A percentile compares a stretch with the other conserved stretches of the same genome.
Evolutionary conservation across 768 basidiomycete species (phyloP).

Genomic region (Rhodotorula taiwanensis): DNA sequence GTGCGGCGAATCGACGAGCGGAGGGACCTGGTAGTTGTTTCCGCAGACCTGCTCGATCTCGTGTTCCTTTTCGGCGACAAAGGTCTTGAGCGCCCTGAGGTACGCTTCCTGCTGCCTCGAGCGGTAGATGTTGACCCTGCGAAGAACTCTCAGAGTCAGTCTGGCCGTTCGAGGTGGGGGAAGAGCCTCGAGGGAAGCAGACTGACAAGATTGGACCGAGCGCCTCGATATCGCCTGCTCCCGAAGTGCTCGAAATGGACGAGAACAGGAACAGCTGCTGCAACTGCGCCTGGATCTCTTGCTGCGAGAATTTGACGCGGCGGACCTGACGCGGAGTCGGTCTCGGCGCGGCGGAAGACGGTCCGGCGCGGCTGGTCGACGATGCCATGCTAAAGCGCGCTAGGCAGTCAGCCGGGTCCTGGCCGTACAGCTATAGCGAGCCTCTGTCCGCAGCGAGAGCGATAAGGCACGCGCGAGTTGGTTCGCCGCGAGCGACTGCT

Average conservation of each 20-base stretch:
- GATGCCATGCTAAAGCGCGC: no score
- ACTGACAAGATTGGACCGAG: constrained; percentile 27
- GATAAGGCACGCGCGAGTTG: no score
- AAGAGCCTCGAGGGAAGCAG: background rate
- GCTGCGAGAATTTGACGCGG: constrained; percentile 58
- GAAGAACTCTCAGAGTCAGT: background rate
- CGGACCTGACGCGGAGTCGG: no score
- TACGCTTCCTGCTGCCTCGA: constrained; percentile 62
- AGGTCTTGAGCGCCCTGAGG: constrained; percentile 72
- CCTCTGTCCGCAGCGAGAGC: no score
- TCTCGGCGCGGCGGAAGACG: no score
- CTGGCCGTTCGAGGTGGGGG: background rate
- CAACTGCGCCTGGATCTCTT: constrained; percentile 78
- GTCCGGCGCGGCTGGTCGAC: no score
- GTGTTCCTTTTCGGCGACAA: constrained; percentile 86
- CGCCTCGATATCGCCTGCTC: constrained; percentile 26
- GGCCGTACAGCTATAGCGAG: no score
- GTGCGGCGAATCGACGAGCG: background rate
- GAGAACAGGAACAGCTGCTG: constrained; percentile 48
- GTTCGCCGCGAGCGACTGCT: no score
- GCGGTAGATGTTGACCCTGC: constrained; percentile 32
- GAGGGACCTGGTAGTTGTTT: constrained; percentile 69
- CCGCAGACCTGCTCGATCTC: constrained; percentile 95
- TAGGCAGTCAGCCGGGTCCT: no score
- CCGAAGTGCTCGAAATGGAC: background rate